A percentile compares a stretch with the other conserved stretches of the same genome.
phyloP scores from a whole-genome alignment of 2,329 filamentous ascomycete genomes.

The Penicillium concentricum region DNA sequence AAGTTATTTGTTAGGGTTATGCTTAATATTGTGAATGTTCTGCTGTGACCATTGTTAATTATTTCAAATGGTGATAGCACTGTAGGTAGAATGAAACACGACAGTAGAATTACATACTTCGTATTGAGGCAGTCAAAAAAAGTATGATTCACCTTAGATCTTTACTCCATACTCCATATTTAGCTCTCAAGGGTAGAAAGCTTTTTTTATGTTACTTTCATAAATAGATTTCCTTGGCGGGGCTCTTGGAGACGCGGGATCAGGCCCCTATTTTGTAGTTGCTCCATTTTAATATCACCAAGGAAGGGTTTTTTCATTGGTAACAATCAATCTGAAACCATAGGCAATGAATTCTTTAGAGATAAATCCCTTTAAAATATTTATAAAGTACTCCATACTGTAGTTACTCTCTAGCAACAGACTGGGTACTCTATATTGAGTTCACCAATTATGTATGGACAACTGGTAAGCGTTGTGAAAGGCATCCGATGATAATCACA shows the following conservation, averaged over 20 bases:
- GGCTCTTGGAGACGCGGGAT: neutral
- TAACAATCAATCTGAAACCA: constrained; percentile 2
- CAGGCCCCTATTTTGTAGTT: neutral
- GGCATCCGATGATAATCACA: neutral
- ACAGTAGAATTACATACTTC: neutral
- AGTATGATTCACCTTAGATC: accelerated
- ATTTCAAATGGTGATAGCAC: too few relatives aligned
- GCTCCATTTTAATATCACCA: neutral
- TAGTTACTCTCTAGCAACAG: neutral
- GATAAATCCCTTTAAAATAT: neutral
- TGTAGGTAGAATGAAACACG: neutral
- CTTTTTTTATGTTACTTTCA: neutral
- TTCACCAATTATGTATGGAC: neutral
- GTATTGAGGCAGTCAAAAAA: neutral
- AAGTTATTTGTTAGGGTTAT: neutral
- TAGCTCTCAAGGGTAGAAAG: neutral
- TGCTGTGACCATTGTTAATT: neutral
- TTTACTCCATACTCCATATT: neutral
- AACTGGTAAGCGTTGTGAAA: neutral
- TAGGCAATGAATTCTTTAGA: neutral
- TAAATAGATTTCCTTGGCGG: neutral
- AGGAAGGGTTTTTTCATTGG: neutral
- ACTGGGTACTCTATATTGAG: neutral
- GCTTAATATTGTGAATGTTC: neutral
- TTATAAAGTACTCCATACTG: neutral